Base-by-base conservation (phyloP, 305 asterid species). In the Salvia sclarea region DNA sequence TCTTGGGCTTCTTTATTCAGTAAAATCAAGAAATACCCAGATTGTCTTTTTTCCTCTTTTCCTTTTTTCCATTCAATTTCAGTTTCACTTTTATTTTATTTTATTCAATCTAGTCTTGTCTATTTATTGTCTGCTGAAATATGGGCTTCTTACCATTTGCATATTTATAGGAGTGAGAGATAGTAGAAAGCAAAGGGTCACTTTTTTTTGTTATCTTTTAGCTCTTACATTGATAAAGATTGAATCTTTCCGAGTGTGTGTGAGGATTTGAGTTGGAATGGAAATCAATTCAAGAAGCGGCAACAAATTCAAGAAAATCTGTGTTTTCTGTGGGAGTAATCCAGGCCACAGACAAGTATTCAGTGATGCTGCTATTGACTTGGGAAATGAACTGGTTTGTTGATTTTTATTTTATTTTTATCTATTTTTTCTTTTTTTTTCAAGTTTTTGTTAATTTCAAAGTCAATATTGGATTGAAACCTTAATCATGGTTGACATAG, bases 291-390 rank as follows among this genome's bases (percentile, higher is more conserved):
- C 79, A 38, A 82, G 48, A 18, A 73, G 66, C 75, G 69, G 79
- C 41, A 77, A 69, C 85, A 85, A 85, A 72, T 95, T 95, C 89
- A 91, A 89, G 89, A 88, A 69, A 83, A 86, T 91, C 60, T 91
- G 98, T 71, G 99, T 95, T 0, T 95, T 91, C 75, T 95, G 99
- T 77, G 99, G 99, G 73, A 95, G 99, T 77, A 79, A 91, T 62
- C 92, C 97, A 31, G 99, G 99, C 49, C 84, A 87, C 78, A 89
- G 92, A 70, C 70, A 83, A 75, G 90, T 95, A 61, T 95, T 95
- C 93, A 88, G 99, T 76, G 97, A 91, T 80, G 98, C 98, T 77
- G 97, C 97, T 66, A 76, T 86, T 82, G 92, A 86, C 70, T 79
- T 95, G 86, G 99, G 97, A 37, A 86, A 86, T 81, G 92, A 95